Evolutionary conservation across 2,329 filamentous ascomycete species (phyloP), one percentile per base, ranked within the genome.

Genomic region (Incumbomyces delicatus): DNA sequence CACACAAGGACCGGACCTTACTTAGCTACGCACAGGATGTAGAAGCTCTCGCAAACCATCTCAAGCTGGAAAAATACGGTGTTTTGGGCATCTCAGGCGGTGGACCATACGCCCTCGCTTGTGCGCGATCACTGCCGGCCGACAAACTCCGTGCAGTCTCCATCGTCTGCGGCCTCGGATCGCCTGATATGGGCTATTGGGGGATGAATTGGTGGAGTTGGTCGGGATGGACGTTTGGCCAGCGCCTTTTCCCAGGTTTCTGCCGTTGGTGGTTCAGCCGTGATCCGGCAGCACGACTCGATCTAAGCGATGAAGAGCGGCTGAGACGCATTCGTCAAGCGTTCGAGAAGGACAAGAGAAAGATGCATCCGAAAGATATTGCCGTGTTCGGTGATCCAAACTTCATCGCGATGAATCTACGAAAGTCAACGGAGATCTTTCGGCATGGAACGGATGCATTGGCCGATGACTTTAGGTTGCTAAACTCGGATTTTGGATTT

Each of bases 31-130:
- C 70, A 2, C 48, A 60, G 12, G 71, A 75, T 46, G 54, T 74
- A 2, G 50, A 64, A 13, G 57, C 57, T 1, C 61, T 75, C 6
- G 62, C 64, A 5, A 51, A 64, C 2, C 61, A 69, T 48, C 61
- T 74, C 8, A 58, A 63, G 4, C 49, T 74, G 13, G 46, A 58
- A 4, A 51, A 59, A 4, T 75, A 70, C 55, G 62, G 63, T 13
- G 59, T 75, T 17, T 50, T 65, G 43, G 71, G 70, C 1, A 57
- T 64, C 3, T 71, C 67, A 0, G 72, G 71, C 6, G 72, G 73
- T 16, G 67, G 68, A 1, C 69, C 71, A 1, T 74, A 70, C 52
- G 64, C 65, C 1, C 55, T 74, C 10, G 71, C 71, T 17, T 75
- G 71, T 51, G 63, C 70, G 11, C 60, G 63, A 35, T 49, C 51